Evolutionary conservation across 179 eudicot genomes (phyloP).

Genomic region (Corrigiola litoralis): DNA sequence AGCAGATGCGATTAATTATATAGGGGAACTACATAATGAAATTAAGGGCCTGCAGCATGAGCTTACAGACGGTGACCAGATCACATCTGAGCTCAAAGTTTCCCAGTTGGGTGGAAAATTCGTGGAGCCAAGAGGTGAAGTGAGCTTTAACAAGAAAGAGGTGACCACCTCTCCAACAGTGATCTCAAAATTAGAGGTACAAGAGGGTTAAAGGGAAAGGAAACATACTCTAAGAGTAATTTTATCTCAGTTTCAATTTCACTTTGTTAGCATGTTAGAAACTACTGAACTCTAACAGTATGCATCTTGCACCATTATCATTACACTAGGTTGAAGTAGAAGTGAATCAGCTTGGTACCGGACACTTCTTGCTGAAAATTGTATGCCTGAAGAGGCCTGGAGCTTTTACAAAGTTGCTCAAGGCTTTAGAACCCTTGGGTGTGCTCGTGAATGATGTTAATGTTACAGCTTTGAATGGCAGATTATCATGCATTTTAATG

Average conservation of each 20-base stretch:
- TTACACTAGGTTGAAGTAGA: conserved; percentile 47
- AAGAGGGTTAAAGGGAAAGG: not conserved
- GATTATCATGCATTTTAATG: conserved; percentile 40
- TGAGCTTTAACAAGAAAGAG: not conserved
- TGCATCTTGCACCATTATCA: not conserved
- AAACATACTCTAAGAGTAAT: not conserved
- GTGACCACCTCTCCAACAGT: not conserved
- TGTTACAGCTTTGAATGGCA: conserved; percentile 49
- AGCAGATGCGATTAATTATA: conserved; percentile 72
- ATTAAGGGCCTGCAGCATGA: conserved; percentile 37
- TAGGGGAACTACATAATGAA: conserved; percentile 45
- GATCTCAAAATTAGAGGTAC: conserved; percentile 33
- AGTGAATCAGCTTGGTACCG: conserved; percentile 46
- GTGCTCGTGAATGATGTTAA: conserved; percentile 51
- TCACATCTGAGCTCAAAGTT: not conserved
- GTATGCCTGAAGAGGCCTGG: conserved; percentile 38
- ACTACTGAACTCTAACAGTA: not conserved
- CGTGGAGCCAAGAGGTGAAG: not conserved
- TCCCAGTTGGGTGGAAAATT: conserved; percentile 3
- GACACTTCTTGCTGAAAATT: conserved; percentile 43
- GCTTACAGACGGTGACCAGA: conserved; percentile 31
- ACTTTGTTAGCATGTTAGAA: not conserved
- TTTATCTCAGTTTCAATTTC: not conserved
- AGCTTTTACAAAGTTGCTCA: conserved; percentile 48
- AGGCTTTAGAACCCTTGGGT: conserved; percentile 41